Base-by-base conservation (phyloP, 352 stramenopile species). In the Ophiocytium majus region DNA sequence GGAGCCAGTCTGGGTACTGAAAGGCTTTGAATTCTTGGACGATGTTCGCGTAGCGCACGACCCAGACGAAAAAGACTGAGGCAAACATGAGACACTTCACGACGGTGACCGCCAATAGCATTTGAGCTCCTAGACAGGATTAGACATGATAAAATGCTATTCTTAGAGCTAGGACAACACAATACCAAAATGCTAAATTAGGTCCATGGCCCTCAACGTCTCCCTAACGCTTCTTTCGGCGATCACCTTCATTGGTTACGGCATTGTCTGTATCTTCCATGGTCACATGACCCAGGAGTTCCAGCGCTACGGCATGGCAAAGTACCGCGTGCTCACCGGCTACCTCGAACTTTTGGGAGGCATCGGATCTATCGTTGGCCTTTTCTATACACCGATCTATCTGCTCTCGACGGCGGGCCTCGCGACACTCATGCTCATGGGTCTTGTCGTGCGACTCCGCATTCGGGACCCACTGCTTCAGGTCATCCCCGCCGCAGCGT, bases 31-130 rank as follows among this genome's bases (percentile, higher is more conserved):
- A 71, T 28, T 71, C 57, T 71, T 71, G 23, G 19, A 71, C 57
- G 28, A 71, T 71, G 57, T 71, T 71, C 23, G 23, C 57, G 57
- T 71, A 71, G 57, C 57, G 57, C 23, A 71, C 57, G 28, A 71
- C 57, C 57, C 57, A 71, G 57, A 71, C 57, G 28, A 71, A 71
- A 28, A 71, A 28, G 19, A 71, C 57, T 23, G 57, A 23, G 19
- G 57, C 23, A 28, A 71, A 71, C 19, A 71, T 28, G 28, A n/a
- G n/a, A n/a, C n/a, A n/a, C n/a, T n/a, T n/a, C n/a, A n/a, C n/a
- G n/a, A n/a, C n/a, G n/a, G n/a, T n/a, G n/a, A n/a, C n/a, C n/a
- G n/a, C n/a, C n/a, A n/a, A n/a, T n/a, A n/a, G n/a, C n/a, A n/a
- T n/a, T n/a, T n/a, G n/a, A n/a, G n/a, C n/a, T n/a, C n/a, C n/a